Evolutionary conservation across 2,329 filamentous ascomycete genomes (phyloP).

Genomic region (Colletotrichum tropicicola): DNA sequence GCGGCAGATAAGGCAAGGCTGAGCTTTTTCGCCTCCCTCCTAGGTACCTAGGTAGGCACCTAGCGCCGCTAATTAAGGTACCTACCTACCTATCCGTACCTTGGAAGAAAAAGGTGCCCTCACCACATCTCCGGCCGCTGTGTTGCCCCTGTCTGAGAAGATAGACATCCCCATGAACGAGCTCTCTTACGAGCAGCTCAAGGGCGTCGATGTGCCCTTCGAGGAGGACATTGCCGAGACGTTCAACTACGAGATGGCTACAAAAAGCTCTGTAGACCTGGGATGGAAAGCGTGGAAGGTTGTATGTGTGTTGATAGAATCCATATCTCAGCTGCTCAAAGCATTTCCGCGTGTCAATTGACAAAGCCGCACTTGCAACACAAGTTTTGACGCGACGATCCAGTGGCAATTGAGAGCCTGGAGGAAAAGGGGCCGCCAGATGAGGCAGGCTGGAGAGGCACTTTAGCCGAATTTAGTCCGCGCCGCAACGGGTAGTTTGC

Average conservation of each 20-base stretch:
- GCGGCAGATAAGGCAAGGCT: slow-evolving; percentile 24
- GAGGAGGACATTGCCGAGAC: slow-evolving; percentile 74
- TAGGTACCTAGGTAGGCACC: too few relatives aligned
- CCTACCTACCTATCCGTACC: too few relatives aligned
- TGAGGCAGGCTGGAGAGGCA: neutral
- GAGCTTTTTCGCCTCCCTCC: too few relatives aligned
- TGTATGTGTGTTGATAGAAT: neutral
- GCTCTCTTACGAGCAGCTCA: slow-evolving; percentile 71
- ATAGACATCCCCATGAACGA: slow-evolving; percentile 74
- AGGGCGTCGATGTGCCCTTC: slow-evolving; percentile 75
- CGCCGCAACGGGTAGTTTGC: neutral
- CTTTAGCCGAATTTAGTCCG: slow-evolving; percentile 18
- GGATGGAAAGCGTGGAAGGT: neutral
- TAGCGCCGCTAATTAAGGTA: too few relatives aligned
- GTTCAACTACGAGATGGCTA: slow-evolving; percentile 78
- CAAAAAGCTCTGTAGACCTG: neutral
- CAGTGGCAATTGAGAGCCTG: neutral
- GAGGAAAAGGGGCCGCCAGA: neutral
- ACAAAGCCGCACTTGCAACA: neutral
- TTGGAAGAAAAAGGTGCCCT: too few relatives aligned
- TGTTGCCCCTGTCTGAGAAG: slow-evolving; percentile 73
- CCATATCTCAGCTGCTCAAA: neutral
- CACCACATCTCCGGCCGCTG: slow-evolving; percentile 78
- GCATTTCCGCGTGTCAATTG: neutral
- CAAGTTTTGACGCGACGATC: neutral